Evolutionary conservation across 164 flowering plant genomes (phyloP).

Genomic region (Sextonia rubra): DNA sequence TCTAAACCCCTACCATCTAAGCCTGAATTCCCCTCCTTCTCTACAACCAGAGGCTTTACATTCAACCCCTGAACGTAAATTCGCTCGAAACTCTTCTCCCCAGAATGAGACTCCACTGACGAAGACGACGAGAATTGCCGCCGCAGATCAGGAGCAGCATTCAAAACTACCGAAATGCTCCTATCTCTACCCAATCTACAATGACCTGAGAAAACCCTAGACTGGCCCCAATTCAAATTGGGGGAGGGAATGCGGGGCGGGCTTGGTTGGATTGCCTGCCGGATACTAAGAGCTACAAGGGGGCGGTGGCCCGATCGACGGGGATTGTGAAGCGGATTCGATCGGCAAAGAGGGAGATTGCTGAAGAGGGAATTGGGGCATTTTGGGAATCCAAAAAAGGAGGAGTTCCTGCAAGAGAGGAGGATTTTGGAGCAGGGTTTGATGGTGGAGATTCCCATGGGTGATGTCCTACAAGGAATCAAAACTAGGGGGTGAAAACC

Average conservation of each 20-base stretch:
- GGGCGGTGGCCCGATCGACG: background rate
- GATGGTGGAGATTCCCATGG: conserved; percentile 48
- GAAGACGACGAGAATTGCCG: conserved; percentile 64
- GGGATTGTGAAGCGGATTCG: background rate
- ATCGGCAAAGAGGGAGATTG: background rate
- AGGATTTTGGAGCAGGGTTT: conserved; percentile 65
- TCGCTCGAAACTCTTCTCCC: conserved; percentile 53
- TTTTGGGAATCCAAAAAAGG: conserved; percentile 25
- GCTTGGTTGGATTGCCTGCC: conserved; percentile 18
- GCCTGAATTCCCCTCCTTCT: conserved; percentile 15
- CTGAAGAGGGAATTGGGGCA: background rate
- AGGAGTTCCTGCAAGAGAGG: conserved; percentile 29
- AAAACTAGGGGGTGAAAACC: background rate
- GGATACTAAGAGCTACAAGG: conserved; percentile 14
- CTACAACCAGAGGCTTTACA: conserved; percentile 56
- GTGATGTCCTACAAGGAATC: conserved; percentile 1
- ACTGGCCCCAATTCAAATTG: conserved; percentile 34
- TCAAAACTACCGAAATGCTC: conserved; percentile 24
- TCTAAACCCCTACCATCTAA: background rate
- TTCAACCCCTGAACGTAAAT: conserved; percentile 54
- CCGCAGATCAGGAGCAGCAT: conserved; percentile 5
- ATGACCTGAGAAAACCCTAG: conserved; percentile 25
- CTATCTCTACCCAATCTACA: conserved; percentile 11
- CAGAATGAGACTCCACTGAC: conserved; percentile 49
- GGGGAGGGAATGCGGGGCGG: conserved; percentile 32